A percentile compares a stretch with the other conserved stretches of the same genome.
Conservation (phyloP, 179 eudicot genomes). For the Patellifolia procumbens region DNA sequence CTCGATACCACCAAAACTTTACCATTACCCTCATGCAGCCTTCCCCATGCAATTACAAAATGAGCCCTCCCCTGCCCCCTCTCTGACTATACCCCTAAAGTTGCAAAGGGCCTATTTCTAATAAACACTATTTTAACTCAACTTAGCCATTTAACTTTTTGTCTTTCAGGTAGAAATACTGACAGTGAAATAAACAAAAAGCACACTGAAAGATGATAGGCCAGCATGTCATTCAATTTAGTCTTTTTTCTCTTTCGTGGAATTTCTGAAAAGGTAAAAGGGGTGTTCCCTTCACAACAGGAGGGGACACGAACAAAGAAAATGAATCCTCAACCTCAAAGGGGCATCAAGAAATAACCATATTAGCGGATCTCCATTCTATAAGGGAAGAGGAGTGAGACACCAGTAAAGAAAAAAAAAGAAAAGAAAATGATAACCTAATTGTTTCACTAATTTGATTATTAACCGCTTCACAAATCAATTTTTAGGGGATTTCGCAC, state of each 20-base stretch:
- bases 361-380: not conserved
- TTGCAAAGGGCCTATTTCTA: not conserved
- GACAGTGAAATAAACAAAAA: not conserved
- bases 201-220: not conserved
- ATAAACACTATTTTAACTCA: not conserved
- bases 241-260: too few relatives aligned
- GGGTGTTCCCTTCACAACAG: not conserved
- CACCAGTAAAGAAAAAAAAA: too few relatives aligned
- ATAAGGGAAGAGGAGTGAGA: too few relatives aligned
- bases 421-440: too few relatives aligned
- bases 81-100: not conserved
- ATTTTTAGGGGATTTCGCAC: too few relatives aligned
- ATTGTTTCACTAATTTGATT: too few relatives aligned
- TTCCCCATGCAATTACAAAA: slow-evolving; percentile 4
- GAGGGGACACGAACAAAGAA: not conserved
- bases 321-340: not conserved
- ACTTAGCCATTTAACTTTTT: not conserved
- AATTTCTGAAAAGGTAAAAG: not conserved
- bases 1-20: not conserved
- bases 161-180: not conserved
- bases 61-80: not conserved
- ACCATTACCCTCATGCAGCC: not conserved
- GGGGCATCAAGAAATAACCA: not conserved
- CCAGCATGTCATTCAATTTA: slow-evolving; percentile 4
- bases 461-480: too few relatives aligned